A percentile compares a stretch with the other conserved stretches of the same genome.
These are phyloP conservation scores for Hippophae rhamnoides DNA, from an alignment of 306 rosid species.

Conservation along the genomic window DNA sequence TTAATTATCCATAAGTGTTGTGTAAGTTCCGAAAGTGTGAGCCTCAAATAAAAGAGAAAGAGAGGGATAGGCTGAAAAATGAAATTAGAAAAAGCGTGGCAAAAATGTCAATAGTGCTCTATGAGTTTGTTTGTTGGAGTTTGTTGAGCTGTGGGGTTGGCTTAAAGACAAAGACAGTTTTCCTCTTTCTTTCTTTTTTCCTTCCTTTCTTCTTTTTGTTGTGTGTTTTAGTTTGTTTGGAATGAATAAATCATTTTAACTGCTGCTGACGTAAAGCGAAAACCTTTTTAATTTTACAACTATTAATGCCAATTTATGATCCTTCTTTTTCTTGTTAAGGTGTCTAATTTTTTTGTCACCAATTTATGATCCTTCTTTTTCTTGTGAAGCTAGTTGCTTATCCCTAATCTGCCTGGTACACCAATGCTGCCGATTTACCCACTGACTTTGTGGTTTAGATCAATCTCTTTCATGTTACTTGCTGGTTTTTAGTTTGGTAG, in stretches of 20 bases:
- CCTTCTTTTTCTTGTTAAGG: too few relatives aligned
- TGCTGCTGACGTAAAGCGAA: background rate
- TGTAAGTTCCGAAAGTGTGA: background rate
- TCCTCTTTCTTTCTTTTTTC: background rate
- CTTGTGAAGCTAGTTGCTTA: too few relatives aligned
- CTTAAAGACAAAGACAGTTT: conserved; percentile 11
- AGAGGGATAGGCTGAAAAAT: background rate
- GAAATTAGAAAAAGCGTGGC: background rate
- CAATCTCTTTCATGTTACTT: too few relatives aligned
- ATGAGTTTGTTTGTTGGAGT: conserved; percentile 1
- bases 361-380: too few relatives aligned
- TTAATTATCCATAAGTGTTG: background rate
- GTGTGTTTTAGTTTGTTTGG: background rate
- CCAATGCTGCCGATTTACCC: too few relatives aligned
- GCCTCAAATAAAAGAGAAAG: background rate
- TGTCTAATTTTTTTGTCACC: too few relatives aligned
- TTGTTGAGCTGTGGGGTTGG: conserved; percentile 2
- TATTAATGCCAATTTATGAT: too few relatives aligned
- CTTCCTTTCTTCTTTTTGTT: too few relatives aligned
- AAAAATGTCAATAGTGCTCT: background rate
- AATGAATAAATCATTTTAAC: background rate
- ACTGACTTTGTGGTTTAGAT: too few relatives aligned
- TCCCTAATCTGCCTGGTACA: too few relatives aligned
- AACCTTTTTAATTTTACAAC: background rate
- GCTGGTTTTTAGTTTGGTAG: too few relatives aligned